Evolutionary conservation across 2,329 filamentous ascomycete species (phyloP).

Genomic region (Penicillium sp.): DNA sequence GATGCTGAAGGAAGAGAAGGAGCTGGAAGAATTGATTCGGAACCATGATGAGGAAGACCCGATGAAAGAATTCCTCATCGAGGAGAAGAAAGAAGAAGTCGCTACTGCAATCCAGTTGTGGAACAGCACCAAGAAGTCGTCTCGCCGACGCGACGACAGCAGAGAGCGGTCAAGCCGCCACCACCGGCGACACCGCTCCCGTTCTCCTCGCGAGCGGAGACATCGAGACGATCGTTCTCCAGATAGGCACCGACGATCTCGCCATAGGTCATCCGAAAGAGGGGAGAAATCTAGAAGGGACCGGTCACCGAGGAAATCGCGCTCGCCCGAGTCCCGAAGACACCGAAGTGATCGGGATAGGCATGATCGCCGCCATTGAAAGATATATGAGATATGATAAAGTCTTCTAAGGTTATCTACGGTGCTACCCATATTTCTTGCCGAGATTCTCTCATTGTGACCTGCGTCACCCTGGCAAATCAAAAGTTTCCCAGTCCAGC

Average conservation of each 20-base stretch:
- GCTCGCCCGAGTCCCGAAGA: conserved; percentile 23
- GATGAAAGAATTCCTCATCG: conserved; percentile 84
- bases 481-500: neutral
- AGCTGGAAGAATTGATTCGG: conserved; percentile 63
- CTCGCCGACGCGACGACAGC: conserved; percentile 26
- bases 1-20: conserved; percentile 69
- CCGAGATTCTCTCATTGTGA: neutral
- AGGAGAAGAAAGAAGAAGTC: conserved; percentile 85
- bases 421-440: neutral
- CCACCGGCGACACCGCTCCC: conserved; percentile 38
- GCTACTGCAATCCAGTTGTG: conserved; percentile 56
- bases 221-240: conserved; percentile 24
- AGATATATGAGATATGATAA: neutral
- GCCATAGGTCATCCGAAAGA: conserved; percentile 21
- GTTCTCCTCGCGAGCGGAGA: conserved; percentile 24
- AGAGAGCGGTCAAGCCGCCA: conserved; percentile 38
- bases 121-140: conserved; percentile 43
- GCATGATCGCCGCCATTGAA: conserved; percentile 27
- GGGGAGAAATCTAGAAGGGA: conserved; percentile 25
- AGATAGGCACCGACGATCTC: conserved; percentile 19
- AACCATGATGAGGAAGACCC: conserved; percentile 92
- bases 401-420: neutral
- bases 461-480: neutral
- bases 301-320: conserved; percentile 22
- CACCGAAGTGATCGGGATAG: conserved; percentile 24